Conservation (phyloP, 2,329 filamentous ascomycete genomes). For the Aspergillus hortae region DNA sequence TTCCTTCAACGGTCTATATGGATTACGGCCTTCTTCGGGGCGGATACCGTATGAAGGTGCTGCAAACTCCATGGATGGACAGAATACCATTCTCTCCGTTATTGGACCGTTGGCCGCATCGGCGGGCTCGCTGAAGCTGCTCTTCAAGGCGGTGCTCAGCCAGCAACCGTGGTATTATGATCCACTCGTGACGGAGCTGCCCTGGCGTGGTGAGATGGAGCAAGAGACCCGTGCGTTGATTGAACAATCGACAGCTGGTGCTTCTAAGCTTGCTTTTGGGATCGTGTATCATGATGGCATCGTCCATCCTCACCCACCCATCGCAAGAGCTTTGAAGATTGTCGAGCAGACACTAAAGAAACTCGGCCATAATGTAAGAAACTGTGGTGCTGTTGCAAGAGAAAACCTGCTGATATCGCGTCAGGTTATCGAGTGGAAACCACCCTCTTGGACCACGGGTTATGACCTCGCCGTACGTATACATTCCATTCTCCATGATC, state of each 20-base stretch:
- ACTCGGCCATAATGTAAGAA: conserved; percentile 49
- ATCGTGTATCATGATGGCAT: conserved; percentile 52
- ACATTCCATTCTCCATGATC: too few relatives aligned
- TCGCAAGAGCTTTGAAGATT: conserved; percentile 52
- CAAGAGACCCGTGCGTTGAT: conserved; percentile 37
- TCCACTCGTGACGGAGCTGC: conserved; percentile 62
- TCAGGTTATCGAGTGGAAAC: conserved; percentile 56
- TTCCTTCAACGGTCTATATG: conserved; percentile 58
- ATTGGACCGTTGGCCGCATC: conserved; percentile 62
- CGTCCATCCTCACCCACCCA: conserved; percentile 55
- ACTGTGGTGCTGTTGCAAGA: background rate
- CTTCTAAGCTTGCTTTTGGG: conserved; percentile 50
- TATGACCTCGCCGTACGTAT: conserved; percentile 39
- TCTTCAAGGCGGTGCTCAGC: conserved; percentile 55
- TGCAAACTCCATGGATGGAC: conserved; percentile 63
- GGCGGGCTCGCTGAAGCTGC: conserved; percentile 51
- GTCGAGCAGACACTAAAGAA: conserved; percentile 48
- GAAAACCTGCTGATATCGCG: conserved; percentile 7
- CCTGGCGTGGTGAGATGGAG: conserved; percentile 55
- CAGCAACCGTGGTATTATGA: conserved; percentile 64
- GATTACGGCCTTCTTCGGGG: conserved; percentile 52
- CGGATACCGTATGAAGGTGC: conserved; percentile 55
- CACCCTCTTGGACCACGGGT: conserved; percentile 47
- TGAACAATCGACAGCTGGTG: conserved; percentile 26
- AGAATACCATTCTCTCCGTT: conserved; percentile 60